phyloP scores from a whole-genome alignment of 345 rosid species.

The Citrus australasica region DNA sequence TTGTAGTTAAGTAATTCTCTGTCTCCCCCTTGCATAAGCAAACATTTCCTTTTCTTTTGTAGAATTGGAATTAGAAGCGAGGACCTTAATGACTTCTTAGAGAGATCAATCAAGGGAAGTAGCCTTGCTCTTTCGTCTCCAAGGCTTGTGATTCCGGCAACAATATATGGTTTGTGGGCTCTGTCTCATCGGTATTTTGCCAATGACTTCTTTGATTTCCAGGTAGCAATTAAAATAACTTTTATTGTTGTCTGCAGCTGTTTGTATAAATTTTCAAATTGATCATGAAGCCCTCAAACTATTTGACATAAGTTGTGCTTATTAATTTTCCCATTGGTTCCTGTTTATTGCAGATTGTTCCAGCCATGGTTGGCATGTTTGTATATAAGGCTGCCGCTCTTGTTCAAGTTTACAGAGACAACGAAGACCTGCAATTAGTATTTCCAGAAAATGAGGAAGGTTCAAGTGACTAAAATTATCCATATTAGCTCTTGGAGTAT shows the following conservation, averaged over 20 bases:
- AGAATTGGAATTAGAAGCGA: slow-evolving; percentile 88
- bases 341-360: slow-evolving; percentile 53
- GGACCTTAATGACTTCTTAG: slow-evolving; percentile 59
- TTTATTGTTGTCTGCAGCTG: neutral
- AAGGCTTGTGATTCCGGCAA: slow-evolving; percentile 78
- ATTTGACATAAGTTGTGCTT: neutral
- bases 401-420: slow-evolving; percentile 92
- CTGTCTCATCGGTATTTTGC: slow-evolving; percentile 59
- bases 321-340: neutral
- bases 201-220: slow-evolving; percentile 68
- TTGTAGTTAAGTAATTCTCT: neutral
- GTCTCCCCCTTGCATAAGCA: neutral
- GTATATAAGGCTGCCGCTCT: slow-evolving; percentile 95
- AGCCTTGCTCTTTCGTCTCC: slow-evolving; percentile 87
- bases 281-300: neutral
- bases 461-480: slow-evolving; percentile 20
- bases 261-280: neutral
- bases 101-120: slow-evolving; percentile 67
- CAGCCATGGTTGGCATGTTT: slow-evolving; percentile 89
- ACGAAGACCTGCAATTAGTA: slow-evolving; percentile 65
- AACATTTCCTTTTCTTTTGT: slow-evolving; percentile 11
- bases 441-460: slow-evolving; percentile 57
- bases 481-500: neutral
- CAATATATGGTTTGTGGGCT: slow-evolving; percentile 71
- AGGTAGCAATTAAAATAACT: slow-evolving; percentile 41